Evolutionary conservation across 2,329 filamentous ascomycete species (phyloP).

Genomic region (Trichoderma lentiforme): DNA sequence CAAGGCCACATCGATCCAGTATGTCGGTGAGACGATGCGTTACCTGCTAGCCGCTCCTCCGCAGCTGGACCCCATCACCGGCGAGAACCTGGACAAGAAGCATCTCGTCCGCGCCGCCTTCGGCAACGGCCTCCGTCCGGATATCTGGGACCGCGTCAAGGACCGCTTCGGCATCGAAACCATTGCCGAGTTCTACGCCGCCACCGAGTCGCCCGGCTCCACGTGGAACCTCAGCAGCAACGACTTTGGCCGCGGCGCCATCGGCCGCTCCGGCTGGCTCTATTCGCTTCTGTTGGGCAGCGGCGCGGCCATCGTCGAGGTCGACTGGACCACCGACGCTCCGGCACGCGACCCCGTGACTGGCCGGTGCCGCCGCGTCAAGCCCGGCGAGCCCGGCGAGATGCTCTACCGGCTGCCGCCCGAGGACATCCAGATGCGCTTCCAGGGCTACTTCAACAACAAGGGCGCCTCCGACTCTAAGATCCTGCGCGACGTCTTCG

Average conservation of each 20-base stretch:
- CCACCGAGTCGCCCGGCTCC: constrained; percentile 68
- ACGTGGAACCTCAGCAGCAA: constrained; percentile 73
- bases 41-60: constrained; percentile 71
- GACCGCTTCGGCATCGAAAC: constrained; percentile 71
- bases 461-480: constrained; percentile 67
- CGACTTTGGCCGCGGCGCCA: constrained; percentile 69
- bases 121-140: constrained; percentile 80
- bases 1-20: constrained; percentile 74
- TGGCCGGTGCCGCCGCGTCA: constrained; percentile 62
- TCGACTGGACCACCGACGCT: constrained; percentile 68
- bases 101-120: constrained; percentile 73
- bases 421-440: constrained; percentile 58
- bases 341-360: constrained; percentile 66
- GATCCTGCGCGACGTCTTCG: constrained; percentile 69
- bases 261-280: constrained; percentile 68
- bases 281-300: constrained; percentile 52
- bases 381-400: constrained; percentile 66
- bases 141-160: constrained; percentile 82
- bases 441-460: constrained; percentile 82
- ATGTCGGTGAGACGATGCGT: constrained; percentile 83
- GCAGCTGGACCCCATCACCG: constrained; percentile 59
- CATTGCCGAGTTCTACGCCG: constrained; percentile 77
- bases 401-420: constrained; percentile 69
- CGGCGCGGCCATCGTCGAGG: constrained; percentile 57
- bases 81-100: constrained; percentile 66